Conservation (phyloP, 805 yeast genomes). For the Ogataea saltuana region DNA sequence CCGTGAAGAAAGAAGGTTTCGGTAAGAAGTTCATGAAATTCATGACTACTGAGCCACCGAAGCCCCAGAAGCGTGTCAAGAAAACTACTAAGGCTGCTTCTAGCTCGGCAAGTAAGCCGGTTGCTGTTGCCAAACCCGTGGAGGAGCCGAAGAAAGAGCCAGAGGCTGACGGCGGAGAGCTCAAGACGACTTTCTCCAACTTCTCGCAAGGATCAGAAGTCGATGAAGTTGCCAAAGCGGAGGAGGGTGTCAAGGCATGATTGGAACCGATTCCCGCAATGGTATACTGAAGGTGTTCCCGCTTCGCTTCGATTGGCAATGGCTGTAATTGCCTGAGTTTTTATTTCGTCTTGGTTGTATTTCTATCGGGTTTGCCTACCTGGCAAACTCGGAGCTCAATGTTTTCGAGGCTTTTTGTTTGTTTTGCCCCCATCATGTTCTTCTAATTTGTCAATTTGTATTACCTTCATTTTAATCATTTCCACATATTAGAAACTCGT, state of each 20-base stretch:
- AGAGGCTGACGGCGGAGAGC: constrained; percentile 16
- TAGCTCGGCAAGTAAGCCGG: constrained; percentile 9
- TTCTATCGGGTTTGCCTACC: constrained; percentile 2
- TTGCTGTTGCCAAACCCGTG: constrained; percentile 8
- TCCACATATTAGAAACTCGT: not conserved
- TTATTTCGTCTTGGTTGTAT: constrained; percentile 1
- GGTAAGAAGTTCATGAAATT: constrained; percentile 27
- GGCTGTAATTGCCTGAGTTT: no score
- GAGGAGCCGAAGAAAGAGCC: constrained; percentile 11
- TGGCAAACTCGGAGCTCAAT: not conserved
- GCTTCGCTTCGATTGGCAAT: no score
- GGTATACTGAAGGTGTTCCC: no score
- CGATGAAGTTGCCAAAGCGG: constrained; percentile 9
- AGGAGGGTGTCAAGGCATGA: no score
- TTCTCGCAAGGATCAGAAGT: constrained; percentile 47
- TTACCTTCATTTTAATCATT: not conserved
- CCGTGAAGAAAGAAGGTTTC: constrained; percentile 19
- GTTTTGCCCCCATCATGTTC: constrained; percentile 1
- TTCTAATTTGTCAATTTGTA: constrained; percentile 6
- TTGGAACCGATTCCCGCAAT: no score
- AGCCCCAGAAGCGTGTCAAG: constrained; percentile 19
- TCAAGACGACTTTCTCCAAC: constrained; percentile 40
- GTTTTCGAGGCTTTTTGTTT: not conserved
- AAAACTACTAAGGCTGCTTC: constrained; percentile 13
- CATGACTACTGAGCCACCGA: constrained; percentile 27